These are phyloP conservation scores for Hylodesmum podocarpum DNA, from an alignment of 306 rosid genomes.

Conservation along the genomic window DNA sequence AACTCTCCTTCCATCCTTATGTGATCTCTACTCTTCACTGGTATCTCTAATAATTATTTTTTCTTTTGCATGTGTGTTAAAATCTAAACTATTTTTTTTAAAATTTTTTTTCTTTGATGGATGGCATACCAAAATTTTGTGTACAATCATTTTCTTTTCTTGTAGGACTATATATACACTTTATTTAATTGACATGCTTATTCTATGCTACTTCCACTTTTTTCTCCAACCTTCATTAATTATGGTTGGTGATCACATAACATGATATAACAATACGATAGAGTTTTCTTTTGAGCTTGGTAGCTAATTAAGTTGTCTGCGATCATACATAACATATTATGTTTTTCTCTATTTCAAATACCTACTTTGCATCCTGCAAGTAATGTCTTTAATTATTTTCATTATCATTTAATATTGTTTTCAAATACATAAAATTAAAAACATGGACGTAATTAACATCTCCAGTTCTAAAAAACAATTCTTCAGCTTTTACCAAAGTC, in stretches of 20 bases:
- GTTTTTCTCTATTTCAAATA: not conserved
- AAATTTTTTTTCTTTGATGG: too few relatives aligned
- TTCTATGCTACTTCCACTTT: not conserved
- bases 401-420: too few relatives aligned
- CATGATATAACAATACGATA: not conserved
- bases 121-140: too few relatives aligned
- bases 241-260: not conserved
- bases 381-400: not conserved
- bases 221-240: not conserved
- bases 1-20: too few relatives aligned
- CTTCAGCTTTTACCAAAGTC: not conserved
- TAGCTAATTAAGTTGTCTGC: not conserved
- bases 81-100: too few relatives aligned
- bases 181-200: too few relatives aligned
- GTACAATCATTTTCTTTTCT: not conserved
- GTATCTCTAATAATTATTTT: too few relatives aligned
- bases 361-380: not conserved
- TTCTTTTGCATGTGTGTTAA: too few relatives aligned
- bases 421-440: not conserved
- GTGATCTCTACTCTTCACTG: not conserved
- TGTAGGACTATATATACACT: not conserved
- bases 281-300: not conserved
- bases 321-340: not conserved
- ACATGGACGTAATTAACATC: not conserved
- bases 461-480: too few relatives aligned